These are phyloP conservation scores for Penicillium decumbens DNA, from an alignment of 2,329 filamentous ascomycete genomes.

Conservation along the genomic window DNA sequence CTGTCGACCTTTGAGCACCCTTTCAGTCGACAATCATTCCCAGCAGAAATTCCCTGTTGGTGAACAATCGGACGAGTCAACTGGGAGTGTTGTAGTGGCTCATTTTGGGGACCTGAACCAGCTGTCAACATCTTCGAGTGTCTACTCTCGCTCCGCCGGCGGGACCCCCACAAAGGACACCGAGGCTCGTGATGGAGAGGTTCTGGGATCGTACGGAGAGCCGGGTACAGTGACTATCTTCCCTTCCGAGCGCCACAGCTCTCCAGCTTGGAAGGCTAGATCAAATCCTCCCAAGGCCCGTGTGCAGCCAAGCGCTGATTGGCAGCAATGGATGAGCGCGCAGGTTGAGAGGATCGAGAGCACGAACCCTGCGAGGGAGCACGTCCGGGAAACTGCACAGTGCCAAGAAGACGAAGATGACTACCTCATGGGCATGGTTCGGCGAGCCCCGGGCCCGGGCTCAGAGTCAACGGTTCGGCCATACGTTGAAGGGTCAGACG, in stretches of 20 bases:
- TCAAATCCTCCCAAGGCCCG: slow-evolving; percentile 2
- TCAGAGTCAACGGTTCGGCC: not conserved
- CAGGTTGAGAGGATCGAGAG: slow-evolving; percentile 34
- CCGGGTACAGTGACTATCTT: slow-evolving; percentile 39
- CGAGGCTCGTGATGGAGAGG: slow-evolving; percentile 1
- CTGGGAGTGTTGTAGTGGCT: slow-evolving; percentile 18
- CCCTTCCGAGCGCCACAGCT: slow-evolving; percentile 31
- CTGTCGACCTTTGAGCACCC: not conserved
- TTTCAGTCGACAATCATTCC: not conserved
- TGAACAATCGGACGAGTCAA: slow-evolving; percentile 19
- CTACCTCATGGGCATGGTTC: slow-evolving; percentile 10
- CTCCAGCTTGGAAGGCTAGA: slow-evolving; percentile 23
- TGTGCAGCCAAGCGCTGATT: slow-evolving; percentile 30
- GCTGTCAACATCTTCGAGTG: slow-evolving; percentile 34
- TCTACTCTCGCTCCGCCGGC: slow-evolving; percentile 43
- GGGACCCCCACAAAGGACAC: slow-evolving; percentile 25
- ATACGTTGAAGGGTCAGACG: not conserved
- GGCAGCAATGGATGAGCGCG: slow-evolving; percentile 38
- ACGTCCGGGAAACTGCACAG: slow-evolving; percentile 40
- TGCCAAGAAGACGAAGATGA: slow-evolving; percentile 29
- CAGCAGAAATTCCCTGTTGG: not conserved
- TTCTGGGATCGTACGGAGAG: slow-evolving; percentile 15
- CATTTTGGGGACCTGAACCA: slow-evolving; percentile 4
- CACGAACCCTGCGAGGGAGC: slow-evolving; percentile 26
- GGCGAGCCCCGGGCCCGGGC: not conserved